Percentiles rank a stretch among this genome's conserved stretches.
phyloP scores from a whole-genome alignment of 805 yeast genomes.

The Spathaspora gorwiae region DNA sequence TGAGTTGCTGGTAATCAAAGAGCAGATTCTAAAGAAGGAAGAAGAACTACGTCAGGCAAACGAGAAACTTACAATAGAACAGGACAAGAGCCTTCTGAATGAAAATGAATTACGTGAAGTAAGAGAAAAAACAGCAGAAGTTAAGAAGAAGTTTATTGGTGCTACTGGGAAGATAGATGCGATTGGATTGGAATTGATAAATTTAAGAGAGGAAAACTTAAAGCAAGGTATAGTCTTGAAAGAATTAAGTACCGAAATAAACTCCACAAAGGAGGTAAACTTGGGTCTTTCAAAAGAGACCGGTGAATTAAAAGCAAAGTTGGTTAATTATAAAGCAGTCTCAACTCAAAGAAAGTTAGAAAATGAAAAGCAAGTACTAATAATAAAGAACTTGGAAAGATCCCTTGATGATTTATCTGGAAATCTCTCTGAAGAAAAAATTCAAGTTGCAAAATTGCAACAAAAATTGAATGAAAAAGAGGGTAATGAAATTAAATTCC shows the following conservation, averaged over 20 bases:
- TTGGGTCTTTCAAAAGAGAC: neutral
- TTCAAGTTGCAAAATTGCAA: constrained; percentile 1
- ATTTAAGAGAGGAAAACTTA: neutral
- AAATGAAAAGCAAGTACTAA: constrained; percentile 2
- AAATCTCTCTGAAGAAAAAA: constrained; percentile 6
- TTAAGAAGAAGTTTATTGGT: neutral
- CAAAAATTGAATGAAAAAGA: neutral
- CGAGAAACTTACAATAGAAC: neutral
- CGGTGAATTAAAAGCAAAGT: neutral
- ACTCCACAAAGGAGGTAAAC: neutral
- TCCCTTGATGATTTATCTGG: constrained; percentile 6
- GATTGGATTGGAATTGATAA: neutral
- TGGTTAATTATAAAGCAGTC: neutral
- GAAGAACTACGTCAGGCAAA: neutral
- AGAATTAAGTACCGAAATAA: neutral
- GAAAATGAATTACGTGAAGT: neutral
- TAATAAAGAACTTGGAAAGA: constrained; percentile 1
- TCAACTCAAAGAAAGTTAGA: neutral
- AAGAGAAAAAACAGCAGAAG: neutral
- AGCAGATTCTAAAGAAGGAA: neutral
- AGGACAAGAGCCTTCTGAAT: neutral
- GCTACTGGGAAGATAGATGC: neutral
- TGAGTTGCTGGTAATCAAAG: neutral
- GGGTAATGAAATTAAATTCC: neutral
- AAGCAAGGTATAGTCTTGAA: neutral